Evolutionary conservation across 2,329 filamentous ascomycete species (phyloP), one percentile per base, ranked within the genome.

Genomic region (Exophiala viscosa): DNA sequence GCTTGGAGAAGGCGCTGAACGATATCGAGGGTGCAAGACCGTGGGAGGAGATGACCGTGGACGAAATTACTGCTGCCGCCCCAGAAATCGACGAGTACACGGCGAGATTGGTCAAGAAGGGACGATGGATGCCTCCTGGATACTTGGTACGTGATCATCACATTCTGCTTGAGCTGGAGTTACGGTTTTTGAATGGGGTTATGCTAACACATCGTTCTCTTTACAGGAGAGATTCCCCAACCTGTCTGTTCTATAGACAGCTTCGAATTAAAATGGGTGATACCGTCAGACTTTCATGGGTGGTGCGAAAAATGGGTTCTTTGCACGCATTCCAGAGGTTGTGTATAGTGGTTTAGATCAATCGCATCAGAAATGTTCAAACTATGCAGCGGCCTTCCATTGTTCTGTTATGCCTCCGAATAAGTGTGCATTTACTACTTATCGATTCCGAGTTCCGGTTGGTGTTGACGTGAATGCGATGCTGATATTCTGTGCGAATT

Each of bases 11-110:
- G 79, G 97, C 93, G 42, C 79, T 99, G 70, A 87, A 88, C 82
- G 97, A 99, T 78, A 99, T 99, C 66, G 90, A 97, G 84, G 85
- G 86, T 64, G 92, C 93, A 59, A 83, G 93, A 74, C 89, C 92
- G 59, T 97, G 97, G 71, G 91, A 96, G 69, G 90, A 99, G 67
- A 84, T 97, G 73, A 97, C 93, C 73, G 91, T 97, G 72, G 93
- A 97, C 73, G 93, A 99, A 70, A 88, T 99, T 73, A 89, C 88
- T 59, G 84, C 88, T 65, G 93, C 92, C 66, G 89, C 91, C 74
- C 91, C 93, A 67, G 92, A 95, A 64, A 96, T 99, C 74, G 92
- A 97, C 78, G 85, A 96, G 84, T 95, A 95, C 83, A 96, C 92
- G 66, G 78, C 85, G 67, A 85, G 93, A 78, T 84, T 99, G 72